These are phyloP conservation scores for Codiaeum variegatum DNA, from an alignment of 441 rosid genomes.

Conservation along the genomic window DNA sequence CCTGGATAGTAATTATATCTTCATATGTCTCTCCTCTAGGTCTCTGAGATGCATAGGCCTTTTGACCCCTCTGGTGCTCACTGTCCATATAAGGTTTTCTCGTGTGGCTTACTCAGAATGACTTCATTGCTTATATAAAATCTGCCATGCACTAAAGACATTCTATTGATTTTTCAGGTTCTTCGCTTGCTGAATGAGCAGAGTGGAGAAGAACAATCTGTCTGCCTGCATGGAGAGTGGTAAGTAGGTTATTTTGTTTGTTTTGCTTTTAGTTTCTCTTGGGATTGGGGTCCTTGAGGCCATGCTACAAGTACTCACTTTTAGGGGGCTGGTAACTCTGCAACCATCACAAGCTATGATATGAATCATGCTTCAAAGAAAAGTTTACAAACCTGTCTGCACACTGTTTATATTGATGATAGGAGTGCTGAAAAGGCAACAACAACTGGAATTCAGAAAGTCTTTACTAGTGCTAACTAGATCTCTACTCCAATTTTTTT, in stretches of 20 bases:
- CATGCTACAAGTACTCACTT: neutral
- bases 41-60: slow-evolving; percentile 57
- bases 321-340: neutral
- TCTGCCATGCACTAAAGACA: slow-evolving; percentile 23
- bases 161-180: slow-evolving; percentile 51
- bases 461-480: neutral
- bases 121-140: slow-evolving; percentile 19
- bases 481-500: slow-evolving; percentile 13
- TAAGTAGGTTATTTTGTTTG: slow-evolving; percentile 22
- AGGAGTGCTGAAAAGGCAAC: neutral
- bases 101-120: slow-evolving; percentile 10
- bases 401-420: neutral
- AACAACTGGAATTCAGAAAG: neutral
- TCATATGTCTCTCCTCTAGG: slow-evolving; percentile 39
- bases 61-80: slow-evolving; percentile 37
- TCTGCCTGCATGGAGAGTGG: slow-evolving; percentile 88
- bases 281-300: neutral
- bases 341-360: neutral
- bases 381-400: neutral
- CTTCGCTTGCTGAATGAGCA: slow-evolving; percentile 88
- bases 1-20: slow-evolving; percentile 18
- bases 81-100: slow-evolving; percentile 64
- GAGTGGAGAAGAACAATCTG: slow-evolving; percentile 76
- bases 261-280: neutral
- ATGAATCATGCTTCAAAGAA: neutral